Base-by-base conservation (phyloP, 345 rosid genomes). In the Orychophragmus violaceus region DNA sequence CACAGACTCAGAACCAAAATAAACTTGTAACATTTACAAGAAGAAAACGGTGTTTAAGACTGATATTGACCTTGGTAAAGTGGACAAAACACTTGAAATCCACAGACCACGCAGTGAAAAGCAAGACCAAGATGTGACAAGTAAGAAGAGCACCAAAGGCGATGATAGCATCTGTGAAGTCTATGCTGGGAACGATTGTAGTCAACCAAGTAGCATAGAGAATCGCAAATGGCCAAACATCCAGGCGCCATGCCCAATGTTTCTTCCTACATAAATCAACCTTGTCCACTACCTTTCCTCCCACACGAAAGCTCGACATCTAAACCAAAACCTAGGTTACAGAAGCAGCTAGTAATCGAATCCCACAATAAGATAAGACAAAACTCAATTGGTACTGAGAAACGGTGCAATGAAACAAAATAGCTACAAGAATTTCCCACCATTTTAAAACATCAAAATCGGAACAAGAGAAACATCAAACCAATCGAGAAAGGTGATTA, bases 81-180 rank as follows among this genome's bases (percentile, higher is more conserved):
- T 89, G 96, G 58, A 84, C 88, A 48, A 91, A 79, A 69, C 99
- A 91, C 70, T 66, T 79, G 81, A 95, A 95, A 84, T 88, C 95
- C 13, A 91, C 90, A 3, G 91, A 95, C 99, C 99, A 91, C 5
- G 82, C 83, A 4, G 96, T 95, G 84, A 95, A 95, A 53, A 95
- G 97, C 78, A 76, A 78, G 74, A 82, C 86, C 45, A 95, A 79
- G 72, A 87, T 74, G 72, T 91, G 96, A 66, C 78, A 45, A 29
- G 87, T 83, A 32, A 65, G 64, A 60, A 95, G 86, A 16, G 59
- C 93, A 39, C 97, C 97, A 1, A 95, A 70, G 1, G 80, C 96
- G 3, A 95, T 91, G 28, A 35, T 16, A 24, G 99, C 97, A 53
- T 95, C 99, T 2, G 50, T 66, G 51, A 87, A 77, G 69, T 95